phyloP scores from a whole-genome alignment of 2,329 filamentous ascomycete genomes.

The Grosmannia huntii region DNA sequence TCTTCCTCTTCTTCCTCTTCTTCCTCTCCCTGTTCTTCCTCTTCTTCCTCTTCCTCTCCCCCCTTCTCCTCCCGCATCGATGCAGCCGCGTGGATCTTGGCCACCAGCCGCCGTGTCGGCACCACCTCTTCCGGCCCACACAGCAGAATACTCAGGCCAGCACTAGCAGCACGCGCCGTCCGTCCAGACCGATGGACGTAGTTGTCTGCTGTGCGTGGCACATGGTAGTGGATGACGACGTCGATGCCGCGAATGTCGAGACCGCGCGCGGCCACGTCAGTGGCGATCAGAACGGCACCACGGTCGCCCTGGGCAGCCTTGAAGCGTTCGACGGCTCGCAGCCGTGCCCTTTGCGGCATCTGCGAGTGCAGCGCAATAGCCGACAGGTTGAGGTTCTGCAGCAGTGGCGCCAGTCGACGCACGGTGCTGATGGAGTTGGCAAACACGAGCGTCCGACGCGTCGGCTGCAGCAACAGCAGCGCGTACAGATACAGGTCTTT shows the following conservation, averaged over 20 bases:
- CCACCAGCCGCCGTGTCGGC: constrained; percentile 69
- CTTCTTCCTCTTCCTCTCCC: background rate
- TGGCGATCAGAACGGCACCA: constrained; percentile 67
- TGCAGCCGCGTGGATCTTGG: constrained; percentile 67
- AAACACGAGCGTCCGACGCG: constrained; percentile 75
- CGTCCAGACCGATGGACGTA: constrained; percentile 94
- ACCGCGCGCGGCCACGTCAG: constrained; percentile 85
- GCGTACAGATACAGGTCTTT: constrained; percentile 96
- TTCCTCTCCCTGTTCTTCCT: background rate
- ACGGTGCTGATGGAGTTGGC: constrained; percentile 93
- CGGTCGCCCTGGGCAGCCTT: constrained; percentile 43
- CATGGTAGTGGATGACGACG: constrained; percentile 87
- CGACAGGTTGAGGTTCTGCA: constrained; percentile 69
- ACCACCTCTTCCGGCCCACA: constrained; percentile 85
- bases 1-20: constrained; percentile 9
- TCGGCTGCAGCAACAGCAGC: constrained; percentile 69
- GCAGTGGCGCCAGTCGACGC: constrained; percentile 69
- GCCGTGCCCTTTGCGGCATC: constrained; percentile 89
- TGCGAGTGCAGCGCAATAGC: constrained; percentile 76
- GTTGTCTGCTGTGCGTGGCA: constrained; percentile 78
- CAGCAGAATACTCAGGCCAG: constrained; percentile 73
- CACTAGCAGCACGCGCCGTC: constrained; percentile 70
- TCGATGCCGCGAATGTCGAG: constrained; percentile 87
- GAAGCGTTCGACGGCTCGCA: constrained; percentile 88
- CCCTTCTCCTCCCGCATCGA: background rate